Conservation (phyloP, 2,329 filamentous ascomycete species). For the Cryphonectria radicalis region DNA sequence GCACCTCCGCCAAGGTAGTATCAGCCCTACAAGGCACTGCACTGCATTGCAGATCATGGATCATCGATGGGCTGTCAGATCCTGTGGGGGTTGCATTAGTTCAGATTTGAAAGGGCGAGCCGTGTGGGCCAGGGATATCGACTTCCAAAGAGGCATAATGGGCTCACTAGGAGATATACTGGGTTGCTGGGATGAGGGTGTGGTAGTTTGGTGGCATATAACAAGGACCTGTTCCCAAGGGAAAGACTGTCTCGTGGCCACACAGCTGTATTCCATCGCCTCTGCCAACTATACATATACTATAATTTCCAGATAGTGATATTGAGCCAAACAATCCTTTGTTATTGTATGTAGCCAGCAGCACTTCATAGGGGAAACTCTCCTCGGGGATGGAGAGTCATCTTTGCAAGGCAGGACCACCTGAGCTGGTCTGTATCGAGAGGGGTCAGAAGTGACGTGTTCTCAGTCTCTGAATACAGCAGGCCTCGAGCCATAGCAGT, state of each 20-base stretch:
- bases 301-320: not conserved
- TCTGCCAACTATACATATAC: not conserved
- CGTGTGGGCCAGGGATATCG: conserved; percentile 9
- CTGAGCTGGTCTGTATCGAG: not conserved
- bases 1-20: not conserved
- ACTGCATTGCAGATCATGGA: conserved; percentile 6
- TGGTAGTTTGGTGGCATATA: not conserved
- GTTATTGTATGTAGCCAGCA: not conserved
- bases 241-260: not conserved
- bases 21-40: conserved; percentile 24
- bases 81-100: conserved; percentile 26
- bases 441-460: not conserved
- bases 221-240: not conserved
- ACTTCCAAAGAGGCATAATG: not conserved
- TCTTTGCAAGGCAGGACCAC: not conserved
- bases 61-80: conserved; percentile 19
- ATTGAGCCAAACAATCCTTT: not conserved
- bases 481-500: not conserved
- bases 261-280: not conserved
- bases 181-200: not conserved
- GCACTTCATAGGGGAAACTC: not conserved
- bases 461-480: not conserved
- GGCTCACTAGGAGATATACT: not conserved
- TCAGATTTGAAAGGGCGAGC: conserved; percentile 2
- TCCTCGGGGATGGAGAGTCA: not conserved